Evolutionary conservation across 1,284 basidiomycete genomes (phyloP).

Genomic region (Prillingera fragicola): DNA sequence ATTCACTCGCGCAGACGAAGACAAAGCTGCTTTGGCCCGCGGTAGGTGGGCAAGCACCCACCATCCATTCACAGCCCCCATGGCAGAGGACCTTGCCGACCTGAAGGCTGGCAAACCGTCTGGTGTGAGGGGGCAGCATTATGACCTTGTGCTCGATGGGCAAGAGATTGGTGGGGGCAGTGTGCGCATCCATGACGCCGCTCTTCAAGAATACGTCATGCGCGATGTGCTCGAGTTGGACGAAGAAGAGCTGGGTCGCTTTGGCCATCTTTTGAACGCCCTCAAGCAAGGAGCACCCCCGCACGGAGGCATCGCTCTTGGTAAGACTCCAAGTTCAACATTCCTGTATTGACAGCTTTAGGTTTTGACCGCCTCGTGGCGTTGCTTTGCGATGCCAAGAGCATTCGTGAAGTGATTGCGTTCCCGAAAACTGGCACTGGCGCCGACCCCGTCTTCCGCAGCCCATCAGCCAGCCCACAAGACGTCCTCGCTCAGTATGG

Average conservation of each 20-base stretch:
- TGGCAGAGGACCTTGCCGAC: slow-evolving; percentile 72
- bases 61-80: slow-evolving; percentile 95
- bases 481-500: slow-evolving; percentile 54
- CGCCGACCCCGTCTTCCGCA: slow-evolving; percentile 81
- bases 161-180: slow-evolving; percentile 90
- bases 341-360: slow-evolving; percentile 37
- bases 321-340: slow-evolving; percentile 49
- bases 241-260: slow-evolving; percentile 65
- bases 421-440: slow-evolving; percentile 84
- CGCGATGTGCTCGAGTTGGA: slow-evolving; percentile 70
- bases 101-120: slow-evolving; percentile 61
- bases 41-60: slow-evolving; percentile 87
- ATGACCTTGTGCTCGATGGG: slow-evolving; percentile 93
- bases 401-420: slow-evolving; percentile 90
- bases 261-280: slow-evolving; percentile 78
- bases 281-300: slow-evolving; percentile 84
- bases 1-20: slow-evolving; percentile 79
- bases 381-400: slow-evolving; percentile 73
- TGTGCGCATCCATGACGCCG: slow-evolving; percentile 82
- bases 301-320: slow-evolving; percentile 90
- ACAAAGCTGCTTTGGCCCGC: slow-evolving; percentile 76
- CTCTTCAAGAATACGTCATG: slow-evolving; percentile 79
- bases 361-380: slow-evolving; percentile 90
- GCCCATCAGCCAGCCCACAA: slow-evolving; percentile 61
- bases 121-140: slow-evolving; percentile 84